phyloP scores from a whole-genome alignment of 2,329 filamentous ascomycete species.

The Curvularia eragrostidis region DNA sequence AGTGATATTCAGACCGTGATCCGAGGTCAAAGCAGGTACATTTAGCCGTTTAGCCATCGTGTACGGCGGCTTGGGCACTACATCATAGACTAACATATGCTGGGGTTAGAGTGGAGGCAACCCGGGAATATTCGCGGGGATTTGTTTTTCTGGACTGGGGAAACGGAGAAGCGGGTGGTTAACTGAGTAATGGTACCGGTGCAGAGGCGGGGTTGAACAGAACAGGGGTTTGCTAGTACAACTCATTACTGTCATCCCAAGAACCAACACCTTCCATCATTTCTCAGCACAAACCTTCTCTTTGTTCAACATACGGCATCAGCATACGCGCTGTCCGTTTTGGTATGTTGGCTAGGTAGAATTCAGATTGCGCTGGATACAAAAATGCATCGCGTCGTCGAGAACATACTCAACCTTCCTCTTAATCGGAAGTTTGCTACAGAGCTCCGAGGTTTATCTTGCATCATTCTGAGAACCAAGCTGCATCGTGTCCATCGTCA shows the following conservation, averaged over 20 bases:
- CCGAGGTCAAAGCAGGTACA: slow-evolving; percentile 10
- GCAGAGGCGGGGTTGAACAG: background rate
- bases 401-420: background rate
- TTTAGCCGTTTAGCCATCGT: slow-evolving; percentile 47
- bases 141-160: background rate
- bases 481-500: background rate
- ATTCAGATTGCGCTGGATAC: background rate
- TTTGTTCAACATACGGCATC: background rate
- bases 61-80: slow-evolving; percentile 5
- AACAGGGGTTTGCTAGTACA: background rate
- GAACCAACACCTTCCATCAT: background rate
- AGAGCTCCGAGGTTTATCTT: background rate
- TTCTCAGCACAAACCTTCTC: too few relatives aligned
- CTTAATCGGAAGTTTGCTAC: background rate
- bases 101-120: slow-evolving; percentile 1
- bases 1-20: slow-evolving; percentile 4
- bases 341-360: background rate
- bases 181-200: background rate
- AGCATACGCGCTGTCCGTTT: background rate
- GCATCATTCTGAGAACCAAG: background rate
- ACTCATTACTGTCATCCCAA: background rate
- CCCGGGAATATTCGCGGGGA: background rate
- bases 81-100: slow-evolving; percentile 16
- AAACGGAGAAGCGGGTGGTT: background rate
- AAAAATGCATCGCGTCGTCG: background rate